A percentile compares a stretch with the other conserved stretches of the same genome.
Conservation (phyloP, 2,329 filamentous ascomycete genomes). For the Xylaria sp. region DNA sequence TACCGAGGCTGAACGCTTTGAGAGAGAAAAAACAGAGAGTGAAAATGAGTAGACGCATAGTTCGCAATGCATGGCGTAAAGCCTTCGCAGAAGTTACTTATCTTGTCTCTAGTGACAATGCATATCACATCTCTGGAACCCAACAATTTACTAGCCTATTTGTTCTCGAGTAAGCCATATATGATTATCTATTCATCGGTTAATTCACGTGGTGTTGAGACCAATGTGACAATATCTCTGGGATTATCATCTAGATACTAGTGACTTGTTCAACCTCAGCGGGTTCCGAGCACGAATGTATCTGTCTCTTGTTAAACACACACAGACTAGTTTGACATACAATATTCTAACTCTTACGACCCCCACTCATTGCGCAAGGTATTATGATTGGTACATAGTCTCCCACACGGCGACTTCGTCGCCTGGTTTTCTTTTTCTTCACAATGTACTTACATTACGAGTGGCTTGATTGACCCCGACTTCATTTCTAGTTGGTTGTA, state of each 20-base stretch:
- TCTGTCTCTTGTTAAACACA: not conserved
- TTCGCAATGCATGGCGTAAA: not conserved
- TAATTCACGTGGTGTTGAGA: not conserved
- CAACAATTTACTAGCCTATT: not conserved
- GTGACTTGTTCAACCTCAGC: not conserved
- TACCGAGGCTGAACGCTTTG: not conserved
- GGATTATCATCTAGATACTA: not conserved
- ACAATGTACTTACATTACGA: not conserved
- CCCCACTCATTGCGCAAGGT: not conserved
- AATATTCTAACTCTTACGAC: not conserved
- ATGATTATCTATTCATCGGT: not conserved
- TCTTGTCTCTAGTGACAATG: not conserved
- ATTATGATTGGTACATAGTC: not conserved
- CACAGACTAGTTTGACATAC: not conserved
- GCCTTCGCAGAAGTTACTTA: slow-evolving; percentile 7
- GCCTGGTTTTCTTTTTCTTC: not conserved
- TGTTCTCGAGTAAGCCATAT: not conserved
- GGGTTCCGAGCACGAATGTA: not conserved
- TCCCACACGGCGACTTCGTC: not conserved
- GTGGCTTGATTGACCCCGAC: not conserved
- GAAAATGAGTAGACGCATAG: not conserved
- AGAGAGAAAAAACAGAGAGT: not conserved
- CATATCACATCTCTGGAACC: not conserved
- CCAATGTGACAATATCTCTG: not conserved
- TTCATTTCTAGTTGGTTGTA: not conserved